Evolutionary conservation across 1,284 basidiomycete species (phyloP).

Genomic region (Vanrija sp.): DNA sequence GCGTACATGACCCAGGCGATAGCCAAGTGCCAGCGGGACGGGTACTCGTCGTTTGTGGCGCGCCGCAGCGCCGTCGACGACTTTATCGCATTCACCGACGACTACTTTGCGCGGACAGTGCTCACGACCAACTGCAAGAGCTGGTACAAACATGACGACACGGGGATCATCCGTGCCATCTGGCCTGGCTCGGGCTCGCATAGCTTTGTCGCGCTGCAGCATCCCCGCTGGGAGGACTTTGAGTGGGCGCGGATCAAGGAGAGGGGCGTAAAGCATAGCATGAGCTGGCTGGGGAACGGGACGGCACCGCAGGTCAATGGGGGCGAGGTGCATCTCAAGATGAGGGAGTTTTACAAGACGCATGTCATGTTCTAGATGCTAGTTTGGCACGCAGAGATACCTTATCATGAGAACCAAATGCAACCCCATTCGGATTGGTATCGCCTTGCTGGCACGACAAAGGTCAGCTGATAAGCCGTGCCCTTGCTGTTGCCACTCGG

Average conservation of each 20-base stretch:
- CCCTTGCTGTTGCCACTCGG: too few species aligned
- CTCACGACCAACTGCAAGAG: constrained; percentile 26
- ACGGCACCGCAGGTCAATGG: constrained; percentile 1
- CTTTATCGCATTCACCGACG: constrained; percentile 28
- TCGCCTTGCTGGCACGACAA: too few species aligned
- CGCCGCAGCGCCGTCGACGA: constrained; percentile 30
- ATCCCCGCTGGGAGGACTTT: constrained; percentile 41
- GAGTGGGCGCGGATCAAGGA: constrained; percentile 13
- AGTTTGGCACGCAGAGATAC: too few species aligned
- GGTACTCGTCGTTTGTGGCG: constrained; percentile 16
- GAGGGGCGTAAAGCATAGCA: not conserved
- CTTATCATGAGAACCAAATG: too few species aligned
- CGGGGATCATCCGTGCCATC: constrained; percentile 16
- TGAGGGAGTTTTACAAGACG: constrained; percentile 9
- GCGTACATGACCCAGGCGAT: constrained; percentile 17
- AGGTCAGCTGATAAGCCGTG: too few species aligned
- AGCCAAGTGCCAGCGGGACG: constrained; percentile 12
- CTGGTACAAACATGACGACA: constrained; percentile 26
- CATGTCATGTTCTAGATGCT: too few species aligned
- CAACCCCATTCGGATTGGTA: too few species aligned
- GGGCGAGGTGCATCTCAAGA: not conserved
- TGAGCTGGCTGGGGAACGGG: constrained; percentile 13
- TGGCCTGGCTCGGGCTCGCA: constrained; percentile 22
- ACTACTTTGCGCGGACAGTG: constrained; percentile 26
- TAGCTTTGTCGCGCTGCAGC: constrained; percentile 21